Conservation (phyloP, 2,329 filamentous ascomycete genomes). For the Hypoxylon sp. region DNA sequence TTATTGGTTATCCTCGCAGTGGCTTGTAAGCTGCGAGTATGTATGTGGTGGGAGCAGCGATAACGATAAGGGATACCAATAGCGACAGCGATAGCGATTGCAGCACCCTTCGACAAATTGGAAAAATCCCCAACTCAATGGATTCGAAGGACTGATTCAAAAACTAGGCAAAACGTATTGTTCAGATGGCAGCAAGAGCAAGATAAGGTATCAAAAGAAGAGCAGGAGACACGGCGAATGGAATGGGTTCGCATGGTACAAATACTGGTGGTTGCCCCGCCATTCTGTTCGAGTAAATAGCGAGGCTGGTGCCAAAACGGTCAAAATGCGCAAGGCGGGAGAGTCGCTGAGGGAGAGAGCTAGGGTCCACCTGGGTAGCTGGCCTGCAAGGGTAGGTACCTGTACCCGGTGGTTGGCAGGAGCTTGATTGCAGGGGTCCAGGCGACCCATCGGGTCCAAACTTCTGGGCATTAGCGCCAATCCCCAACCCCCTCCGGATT, state of each 20-base stretch:
- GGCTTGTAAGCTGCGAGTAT: not conserved
- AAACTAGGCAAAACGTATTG: slow-evolving; percentile 1
- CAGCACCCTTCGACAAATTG: not conserved
- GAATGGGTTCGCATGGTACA: slow-evolving; percentile 46
- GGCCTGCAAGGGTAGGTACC: slow-evolving; percentile 17
- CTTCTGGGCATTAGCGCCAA: slow-evolving; percentile 28
- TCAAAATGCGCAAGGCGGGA: slow-evolving; percentile 53
- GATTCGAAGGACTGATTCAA: not conserved
- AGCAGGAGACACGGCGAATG: slow-evolving; percentile 12
- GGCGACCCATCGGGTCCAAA: slow-evolving; percentile 19
- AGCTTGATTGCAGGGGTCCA: slow-evolving; percentile 18
- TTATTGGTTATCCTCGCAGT: slow-evolving; percentile 2
- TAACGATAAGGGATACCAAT: not conserved
- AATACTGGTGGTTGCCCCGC: slow-evolving; percentile 65
- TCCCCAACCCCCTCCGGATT: slow-evolving; percentile 32
- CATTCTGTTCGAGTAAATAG: slow-evolving; percentile 60
- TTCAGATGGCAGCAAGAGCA: slow-evolving; percentile 1
- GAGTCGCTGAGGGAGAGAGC: slow-evolving; percentile 16
- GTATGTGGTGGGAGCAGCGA: not conserved
- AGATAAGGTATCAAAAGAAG: slow-evolving; percentile 26
- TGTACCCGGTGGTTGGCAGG: slow-evolving; percentile 31
- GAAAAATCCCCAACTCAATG: not conserved
- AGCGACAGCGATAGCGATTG: not conserved
- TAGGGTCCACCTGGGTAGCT: slow-evolving; percentile 18
- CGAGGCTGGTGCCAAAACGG: slow-evolving; percentile 54